Evolutionary conservation across 331 rosid genomes (phyloP).

Genomic region (Malus hybrid): DNA sequence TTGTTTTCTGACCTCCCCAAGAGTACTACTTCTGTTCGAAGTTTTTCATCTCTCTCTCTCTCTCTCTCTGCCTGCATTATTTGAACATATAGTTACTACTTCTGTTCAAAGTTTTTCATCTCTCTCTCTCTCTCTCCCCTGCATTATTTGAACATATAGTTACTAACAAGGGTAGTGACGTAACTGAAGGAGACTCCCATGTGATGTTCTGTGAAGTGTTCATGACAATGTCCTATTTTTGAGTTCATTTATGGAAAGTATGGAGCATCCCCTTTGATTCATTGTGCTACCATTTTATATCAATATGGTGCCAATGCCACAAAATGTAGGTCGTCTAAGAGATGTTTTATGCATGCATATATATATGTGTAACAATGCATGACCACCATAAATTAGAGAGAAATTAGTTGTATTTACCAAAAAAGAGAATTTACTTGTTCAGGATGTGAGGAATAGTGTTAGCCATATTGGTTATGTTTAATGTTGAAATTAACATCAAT

Average conservation of each 20-base stretch:
- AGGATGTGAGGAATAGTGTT: neutral
- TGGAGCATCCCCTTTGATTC: neutral
- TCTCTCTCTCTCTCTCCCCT: neutral
- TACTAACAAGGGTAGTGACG: neutral
- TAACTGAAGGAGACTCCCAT: neutral
- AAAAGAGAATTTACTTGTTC: neutral
- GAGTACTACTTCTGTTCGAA: neutral
- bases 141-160: neutral
- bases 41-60: neutral
- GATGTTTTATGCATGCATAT: neutral
- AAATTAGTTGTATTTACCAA: no score
- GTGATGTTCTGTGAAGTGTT: constrained; percentile 5
- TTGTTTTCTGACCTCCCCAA: constrained; percentile 21
- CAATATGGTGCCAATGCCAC: neutral
- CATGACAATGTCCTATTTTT: neutral
- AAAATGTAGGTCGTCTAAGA: neutral
- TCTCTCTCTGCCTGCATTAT: neutral
- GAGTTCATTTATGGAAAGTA: neutral
- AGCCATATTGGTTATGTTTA: neutral
- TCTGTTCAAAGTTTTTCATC: no score
- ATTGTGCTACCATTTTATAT: neutral
- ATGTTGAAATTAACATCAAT: neutral
- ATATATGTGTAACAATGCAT: neutral
- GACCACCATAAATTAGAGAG: neutral
- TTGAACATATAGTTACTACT: neutral